These are phyloP conservation scores for Botrytis galanthina DNA, from an alignment of 2,329 filamentous ascomycete species.

Conservation along the genomic window DNA sequence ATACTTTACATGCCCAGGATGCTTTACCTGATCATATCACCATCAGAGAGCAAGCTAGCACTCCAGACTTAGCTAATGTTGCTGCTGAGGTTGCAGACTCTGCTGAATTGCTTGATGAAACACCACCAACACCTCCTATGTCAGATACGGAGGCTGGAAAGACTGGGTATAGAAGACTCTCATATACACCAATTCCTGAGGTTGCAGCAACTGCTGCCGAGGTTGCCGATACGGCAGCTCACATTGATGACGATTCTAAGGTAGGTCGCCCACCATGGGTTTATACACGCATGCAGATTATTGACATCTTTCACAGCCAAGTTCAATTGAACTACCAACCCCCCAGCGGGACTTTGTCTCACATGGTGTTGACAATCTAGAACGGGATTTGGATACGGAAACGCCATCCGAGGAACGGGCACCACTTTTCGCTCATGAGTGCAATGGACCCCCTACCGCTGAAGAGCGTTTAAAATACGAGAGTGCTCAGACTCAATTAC, in stretches of 20 bases:
- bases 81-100: conserved; percentile 36
- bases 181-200: conserved; percentile 43
- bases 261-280: conserved; percentile 17
- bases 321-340: conserved; percentile 8
- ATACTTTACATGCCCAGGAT: conserved; percentile 38
- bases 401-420: conserved; percentile 34
- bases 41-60: conserved; percentile 30
- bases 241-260: conserved; percentile 38
- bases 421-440: conserved; percentile 37
- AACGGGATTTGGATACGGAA: conserved; percentile 4
- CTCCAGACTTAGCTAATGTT: conserved; percentile 30
- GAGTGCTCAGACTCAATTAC: not conserved
- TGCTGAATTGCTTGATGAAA: conserved; percentile 31
- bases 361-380: not conserved
- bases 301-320: conserved; percentile 5
- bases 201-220: conserved; percentile 46
- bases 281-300: not conserved
- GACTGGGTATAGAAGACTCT: conserved; percentile 38
- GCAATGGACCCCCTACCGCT: conserved; percentile 24
- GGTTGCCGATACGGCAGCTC: conserved; percentile 44
- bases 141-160: conserved; percentile 38
- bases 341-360: not conserved
- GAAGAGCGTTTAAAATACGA: conserved; percentile 20
- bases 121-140: conserved; percentile 34
- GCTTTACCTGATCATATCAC: conserved; percentile 39